These are phyloP conservation scores for Tripterygium wilfordii DNA, from an alignment of 177 flowering plant species.

Conservation along the genomic window DNA sequence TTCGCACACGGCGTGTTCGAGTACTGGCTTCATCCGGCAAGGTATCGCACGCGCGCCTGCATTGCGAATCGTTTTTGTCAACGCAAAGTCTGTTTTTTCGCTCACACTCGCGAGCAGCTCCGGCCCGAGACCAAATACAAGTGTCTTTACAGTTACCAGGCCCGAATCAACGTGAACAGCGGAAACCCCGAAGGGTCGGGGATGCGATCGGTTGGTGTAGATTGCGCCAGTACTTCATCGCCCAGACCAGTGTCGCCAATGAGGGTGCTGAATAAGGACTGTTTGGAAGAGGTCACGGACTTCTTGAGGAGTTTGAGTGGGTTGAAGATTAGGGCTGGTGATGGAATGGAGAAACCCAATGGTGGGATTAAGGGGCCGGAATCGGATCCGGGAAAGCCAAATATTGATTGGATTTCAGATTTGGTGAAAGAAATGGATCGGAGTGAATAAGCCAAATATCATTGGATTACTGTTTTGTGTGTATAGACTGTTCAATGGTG, in stretches of 20 bases:
- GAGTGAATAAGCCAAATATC: no score
- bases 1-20: conserved; percentile 66
- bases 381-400: conserved; percentile 10
- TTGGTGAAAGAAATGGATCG: no score
- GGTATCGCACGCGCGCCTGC: conserved; percentile 59
- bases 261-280: background rate
- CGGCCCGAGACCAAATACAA: conserved; percentile 20
- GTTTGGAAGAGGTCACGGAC: conserved; percentile 3
- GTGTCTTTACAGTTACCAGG: background rate
- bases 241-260: background rate
- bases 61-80: conserved; percentile 38
- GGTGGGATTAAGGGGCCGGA: conserved; percentile 1
- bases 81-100: conserved; percentile 63
- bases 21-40: conserved; percentile 61
- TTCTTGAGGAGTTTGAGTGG: conserved; percentile 10
- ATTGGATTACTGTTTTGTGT: background rate
- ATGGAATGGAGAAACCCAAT: background rate
- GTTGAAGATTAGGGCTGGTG: conserved; percentile 7
- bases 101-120: conserved; percentile 50
- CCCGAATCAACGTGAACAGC: background rate
- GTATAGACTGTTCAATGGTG: background rate
- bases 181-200: background rate
- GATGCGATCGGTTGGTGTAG: background rate
- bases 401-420: conserved; percentile 24
- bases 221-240: background rate